Evolutionary conservation across 352 stramenopile species (phyloP).

Genomic region (Pythium volutum): DNA sequence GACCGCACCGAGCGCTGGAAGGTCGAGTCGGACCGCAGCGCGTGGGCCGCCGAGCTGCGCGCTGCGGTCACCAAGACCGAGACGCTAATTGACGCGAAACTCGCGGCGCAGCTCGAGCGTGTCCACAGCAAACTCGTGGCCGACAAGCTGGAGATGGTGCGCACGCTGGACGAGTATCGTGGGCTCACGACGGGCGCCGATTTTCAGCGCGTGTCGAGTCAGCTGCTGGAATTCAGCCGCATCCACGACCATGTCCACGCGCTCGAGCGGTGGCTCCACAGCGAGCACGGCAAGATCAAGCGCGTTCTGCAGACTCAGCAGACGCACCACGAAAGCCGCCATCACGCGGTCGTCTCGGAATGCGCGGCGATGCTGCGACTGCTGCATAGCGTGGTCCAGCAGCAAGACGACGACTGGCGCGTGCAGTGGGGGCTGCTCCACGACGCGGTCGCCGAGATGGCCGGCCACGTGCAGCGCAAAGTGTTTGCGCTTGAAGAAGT

Average conservation of each 20-base stretch:
- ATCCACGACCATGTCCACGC: conserved; percentile 58
- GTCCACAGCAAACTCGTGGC: conserved; percentile 37
- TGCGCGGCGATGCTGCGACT: conserved; percentile 29
- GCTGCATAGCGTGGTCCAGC: conserved; percentile 25
- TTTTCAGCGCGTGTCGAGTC: conserved; percentile 44
- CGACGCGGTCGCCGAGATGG: conserved; percentile 33
- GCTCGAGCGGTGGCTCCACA: conserved; percentile 54
- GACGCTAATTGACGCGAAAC: conserved; percentile 35
- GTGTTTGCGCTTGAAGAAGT: conserved; percentile 55
- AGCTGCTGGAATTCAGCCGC: conserved; percentile 49
- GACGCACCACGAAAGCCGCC: conserved; percentile 33
- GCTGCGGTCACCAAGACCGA: conserved; percentile 34
- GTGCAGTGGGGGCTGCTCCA: conserved; percentile 29
- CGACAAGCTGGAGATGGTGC: conserved; percentile 56
- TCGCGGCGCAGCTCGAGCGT: conserved; percentile 43
- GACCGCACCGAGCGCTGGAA: conserved; percentile 58
- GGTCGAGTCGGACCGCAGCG: conserved; percentile 29
- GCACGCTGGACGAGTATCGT: conserved; percentile 48
- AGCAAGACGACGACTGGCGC: conserved; percentile 39
- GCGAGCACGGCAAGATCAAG: conserved; percentile 51
- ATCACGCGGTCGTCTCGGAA: conserved; percentile 39
- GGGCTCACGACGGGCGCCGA: conserved; percentile 42
- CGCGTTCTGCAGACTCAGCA: conserved; percentile 42
- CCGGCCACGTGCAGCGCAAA: conserved; percentile 39
- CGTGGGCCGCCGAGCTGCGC: conserved; percentile 32